A percentile compares a stretch with the other conserved stretches of the same genome.
Evolutionary conservation across 2,329 filamentous ascomycete genomes (phyloP).

Genomic region (Ascocoryne sarcoides): DNA sequence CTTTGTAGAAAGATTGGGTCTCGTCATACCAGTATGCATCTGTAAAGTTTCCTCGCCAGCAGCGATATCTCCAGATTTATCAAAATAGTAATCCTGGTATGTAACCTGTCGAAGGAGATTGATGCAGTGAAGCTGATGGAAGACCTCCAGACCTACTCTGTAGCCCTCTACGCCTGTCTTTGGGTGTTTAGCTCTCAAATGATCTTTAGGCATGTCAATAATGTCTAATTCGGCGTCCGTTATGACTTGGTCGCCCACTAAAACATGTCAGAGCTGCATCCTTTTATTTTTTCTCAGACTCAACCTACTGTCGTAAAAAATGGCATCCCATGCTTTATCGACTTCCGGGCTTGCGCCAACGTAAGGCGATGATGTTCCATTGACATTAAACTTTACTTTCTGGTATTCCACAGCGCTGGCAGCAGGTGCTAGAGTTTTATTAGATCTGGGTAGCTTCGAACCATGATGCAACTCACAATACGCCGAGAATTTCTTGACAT

Average conservation of each 20-base stretch:
- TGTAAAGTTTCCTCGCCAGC: slow-evolving; percentile 34
- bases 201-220: slow-evolving; percentile 42
- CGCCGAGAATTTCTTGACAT: slow-evolving; percentile 35
- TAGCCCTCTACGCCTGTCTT: slow-evolving; percentile 49
- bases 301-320: slow-evolving; percentile 37
- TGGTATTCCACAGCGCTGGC: slow-evolving; percentile 40
- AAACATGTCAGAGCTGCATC: slow-evolving; percentile 3
- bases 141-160: slow-evolving; percentile 41
- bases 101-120: slow-evolving; percentile 35
- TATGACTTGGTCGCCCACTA: slow-evolving; percentile 54
- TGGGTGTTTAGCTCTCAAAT: slow-evolving; percentile 47
- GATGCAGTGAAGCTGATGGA: slow-evolving; percentile 33
- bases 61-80: slow-evolving; percentile 38
- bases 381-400: slow-evolving; percentile 40
- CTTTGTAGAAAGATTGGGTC: not conserved
- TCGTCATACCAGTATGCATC: slow-evolving; percentile 30
- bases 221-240: slow-evolving; percentile 43
- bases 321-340: slow-evolving; percentile 47
- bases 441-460: not conserved
- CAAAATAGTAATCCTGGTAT: slow-evolving; percentile 41
- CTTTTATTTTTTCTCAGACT: not conserved
- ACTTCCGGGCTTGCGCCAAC: slow-evolving; percentile 48
- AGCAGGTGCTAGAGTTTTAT: slow-evolving; percentile 34
- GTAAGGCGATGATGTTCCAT: slow-evolving; percentile 37
- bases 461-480: slow-evolving; percentile 33